These are phyloP conservation scores for Trichoderma arundinaceum DNA, from an alignment of 2,329 filamentous ascomycete species.

Conservation along the genomic window DNA sequence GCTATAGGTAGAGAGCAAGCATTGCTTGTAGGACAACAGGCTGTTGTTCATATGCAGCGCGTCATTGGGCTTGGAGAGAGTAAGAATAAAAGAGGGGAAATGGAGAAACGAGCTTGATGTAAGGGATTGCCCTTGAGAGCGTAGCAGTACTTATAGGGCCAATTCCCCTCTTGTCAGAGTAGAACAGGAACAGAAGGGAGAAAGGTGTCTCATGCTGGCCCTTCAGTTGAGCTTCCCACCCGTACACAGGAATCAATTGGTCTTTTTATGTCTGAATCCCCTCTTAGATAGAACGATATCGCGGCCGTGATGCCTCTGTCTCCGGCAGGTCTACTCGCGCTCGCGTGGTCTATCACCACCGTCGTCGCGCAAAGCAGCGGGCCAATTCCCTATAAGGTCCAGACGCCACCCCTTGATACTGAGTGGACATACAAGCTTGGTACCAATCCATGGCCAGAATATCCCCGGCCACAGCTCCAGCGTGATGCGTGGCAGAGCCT, in stretches of 20 bases:
- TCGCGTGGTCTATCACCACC: slow-evolving; percentile 6
- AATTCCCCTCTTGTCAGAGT: background rate
- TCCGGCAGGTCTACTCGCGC: slow-evolving; percentile 4
- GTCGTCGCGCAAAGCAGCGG: slow-evolving; percentile 15
- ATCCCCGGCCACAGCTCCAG: slow-evolving; percentile 62
- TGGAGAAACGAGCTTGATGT: background rate
- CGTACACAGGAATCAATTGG: background rate
- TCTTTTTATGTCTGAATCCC: background rate
- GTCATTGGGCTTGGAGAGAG: slow-evolving; percentile 3
- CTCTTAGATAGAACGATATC: background rate
- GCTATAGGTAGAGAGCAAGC: slow-evolving; percentile 6
- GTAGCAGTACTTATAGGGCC: background rate
- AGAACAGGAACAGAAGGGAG: background rate
- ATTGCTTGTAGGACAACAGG: slow-evolving; percentile 12
- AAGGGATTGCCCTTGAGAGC: background rate
- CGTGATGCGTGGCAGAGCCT: slow-evolving; percentile 61
- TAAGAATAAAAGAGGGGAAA: slow-evolving; percentile 16
- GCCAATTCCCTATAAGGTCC: slow-evolving; percentile 44
- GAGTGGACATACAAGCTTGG: slow-evolving; percentile 60
- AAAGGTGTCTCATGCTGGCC: background rate
- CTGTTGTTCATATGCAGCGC: slow-evolving; percentile 25
- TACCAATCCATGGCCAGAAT: slow-evolving; percentile 61
- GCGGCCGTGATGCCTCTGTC: slow-evolving; percentile 1
- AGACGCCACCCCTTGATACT: slow-evolving; percentile 53
- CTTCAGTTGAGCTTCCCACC: slow-evolving; percentile 8